Evolutionary conservation across 306 rosid species (phyloP).

Genomic region (Dalbergia oliveri): DNA sequence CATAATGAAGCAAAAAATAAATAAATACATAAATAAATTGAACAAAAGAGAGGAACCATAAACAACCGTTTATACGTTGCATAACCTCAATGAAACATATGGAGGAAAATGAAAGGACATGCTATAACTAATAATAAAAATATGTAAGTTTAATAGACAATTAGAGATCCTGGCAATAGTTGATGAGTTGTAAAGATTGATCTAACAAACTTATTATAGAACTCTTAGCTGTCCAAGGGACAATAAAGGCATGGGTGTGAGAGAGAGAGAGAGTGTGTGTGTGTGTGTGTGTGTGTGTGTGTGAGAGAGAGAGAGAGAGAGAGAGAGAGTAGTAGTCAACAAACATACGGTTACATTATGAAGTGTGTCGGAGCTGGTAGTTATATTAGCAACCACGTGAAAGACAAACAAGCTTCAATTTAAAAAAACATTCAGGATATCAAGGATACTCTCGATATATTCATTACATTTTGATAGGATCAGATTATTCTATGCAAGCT

Average conservation of each 20-base stretch:
- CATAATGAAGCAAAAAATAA: constrained; percentile 3
- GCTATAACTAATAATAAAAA: constrained; percentile 3
- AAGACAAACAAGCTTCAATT: neutral
- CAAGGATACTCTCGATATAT: constrained; percentile 21
- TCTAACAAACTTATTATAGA: too few species aligned
- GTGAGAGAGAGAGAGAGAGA: neutral
- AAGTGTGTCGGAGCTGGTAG: constrained; percentile 6
- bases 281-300: neutral
- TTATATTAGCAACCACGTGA: constrained; percentile 3
- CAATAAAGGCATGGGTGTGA: neutral
- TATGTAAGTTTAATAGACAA: neutral
- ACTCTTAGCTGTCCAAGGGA: neutral
- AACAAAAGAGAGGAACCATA: neutral
- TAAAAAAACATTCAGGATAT: neutral
- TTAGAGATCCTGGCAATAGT: constrained; percentile 15
- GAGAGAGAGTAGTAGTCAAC: neutral
- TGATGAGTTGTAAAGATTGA: neutral
- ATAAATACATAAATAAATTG: neutral
- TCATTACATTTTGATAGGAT: constrained; percentile 22
- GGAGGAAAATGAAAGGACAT: constrained; percentile 4
- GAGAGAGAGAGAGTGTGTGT: neutral
- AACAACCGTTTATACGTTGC: neutral
- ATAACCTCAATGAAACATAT: constrained; percentile 24
- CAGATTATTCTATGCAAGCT: constrained; percentile 33
- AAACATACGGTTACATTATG: constrained; percentile 9